phyloP scores from a whole-genome alignment of 495 filamentous ascomycete genomes.

The Talaromyces wortmannii region DNA sequence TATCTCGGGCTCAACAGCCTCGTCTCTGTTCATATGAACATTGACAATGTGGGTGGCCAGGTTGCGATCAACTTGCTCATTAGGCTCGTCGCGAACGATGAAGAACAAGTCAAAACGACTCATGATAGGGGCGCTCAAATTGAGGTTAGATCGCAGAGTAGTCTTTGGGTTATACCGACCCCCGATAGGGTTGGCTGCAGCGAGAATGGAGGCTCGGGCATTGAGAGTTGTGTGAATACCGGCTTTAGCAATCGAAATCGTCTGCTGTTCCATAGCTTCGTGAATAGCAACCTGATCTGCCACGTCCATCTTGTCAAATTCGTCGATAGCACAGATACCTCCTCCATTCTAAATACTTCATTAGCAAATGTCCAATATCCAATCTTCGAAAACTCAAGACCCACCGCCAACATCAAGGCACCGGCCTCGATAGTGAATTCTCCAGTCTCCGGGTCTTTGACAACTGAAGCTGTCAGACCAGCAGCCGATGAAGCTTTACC shows the following conservation, averaged over 20 bases:
- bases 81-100: constrained; percentile 94
- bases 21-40: constrained; percentile 87
- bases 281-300: constrained; percentile 97
- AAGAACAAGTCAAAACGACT: constrained; percentile 98
- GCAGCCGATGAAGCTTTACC: constrained; percentile 97
- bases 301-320: constrained; percentile 99
- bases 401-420: constrained; percentile 95
- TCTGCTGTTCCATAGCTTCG: constrained; percentile 99
- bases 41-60: constrained; percentile 92
- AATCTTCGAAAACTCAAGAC: background rate
- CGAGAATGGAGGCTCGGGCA: constrained; percentile 88
- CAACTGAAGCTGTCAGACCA: constrained; percentile 93
- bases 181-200: constrained; percentile 92
- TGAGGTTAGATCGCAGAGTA: constrained; percentile 89
- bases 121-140: constrained; percentile 99
- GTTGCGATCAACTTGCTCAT: constrained; percentile 83
- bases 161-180: constrained; percentile 95
- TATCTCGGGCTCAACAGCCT: constrained; percentile 84
- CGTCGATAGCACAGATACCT: constrained; percentile 96
- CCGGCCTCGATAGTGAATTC: constrained; percentile 99
- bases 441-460: constrained; percentile 96
- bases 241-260: constrained; percentile 97
- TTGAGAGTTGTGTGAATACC: constrained; percentile 98
- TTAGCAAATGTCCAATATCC: constrained; percentile 1
- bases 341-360: constrained; percentile 29